These are phyloP conservation scores for Aspergillus saccharolyticus DNA, from an alignment of 495 filamentous ascomycete genomes.

Conservation along the genomic window DNA sequence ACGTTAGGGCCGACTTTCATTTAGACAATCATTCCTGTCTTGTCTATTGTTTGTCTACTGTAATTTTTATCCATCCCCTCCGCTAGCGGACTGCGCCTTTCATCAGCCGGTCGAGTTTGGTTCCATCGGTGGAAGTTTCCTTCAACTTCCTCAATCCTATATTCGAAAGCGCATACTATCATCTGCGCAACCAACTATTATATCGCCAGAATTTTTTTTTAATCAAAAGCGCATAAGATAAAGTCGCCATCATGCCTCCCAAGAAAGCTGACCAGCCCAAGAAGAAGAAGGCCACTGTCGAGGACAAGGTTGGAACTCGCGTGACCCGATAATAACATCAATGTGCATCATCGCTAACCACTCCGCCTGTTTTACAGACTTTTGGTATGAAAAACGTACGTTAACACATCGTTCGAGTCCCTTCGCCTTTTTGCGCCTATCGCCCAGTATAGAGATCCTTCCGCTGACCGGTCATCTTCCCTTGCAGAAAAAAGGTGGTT, in stretches of 20 bases:
- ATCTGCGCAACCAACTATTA: neutral
- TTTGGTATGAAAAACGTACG: constrained; percentile 98
- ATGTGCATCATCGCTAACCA: constrained; percentile 14
- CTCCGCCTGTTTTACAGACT: constrained; percentile 43
- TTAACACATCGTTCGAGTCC: constrained; percentile 16
- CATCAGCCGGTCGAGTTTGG: neutral
- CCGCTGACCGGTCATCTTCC: constrained; percentile 7
- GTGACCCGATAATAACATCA: neutral
- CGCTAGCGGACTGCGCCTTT: neutral
- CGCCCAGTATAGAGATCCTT: neutral
- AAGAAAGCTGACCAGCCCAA: constrained; percentile 68
- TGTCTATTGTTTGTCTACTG: neutral
- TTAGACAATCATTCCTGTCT: neutral
- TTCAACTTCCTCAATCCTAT: neutral
- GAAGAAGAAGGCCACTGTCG: constrained; percentile 70
- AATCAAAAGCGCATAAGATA: constrained; percentile 13
- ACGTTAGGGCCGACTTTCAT: neutral
- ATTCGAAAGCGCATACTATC: neutral
- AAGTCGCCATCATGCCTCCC: constrained; percentile 72
- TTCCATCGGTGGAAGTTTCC: neutral
- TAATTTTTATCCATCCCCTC: neutral
- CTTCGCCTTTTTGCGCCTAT: constrained; percentile 1
- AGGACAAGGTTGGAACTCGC: constrained; percentile 66
- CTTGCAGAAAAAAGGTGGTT: constrained; percentile 81
- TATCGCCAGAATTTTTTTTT: constrained; percentile 22